Evolutionary conservation across 1,284 basidiomycete species (phyloP).

Genomic region (Quambalaria eucalypti): DNA sequence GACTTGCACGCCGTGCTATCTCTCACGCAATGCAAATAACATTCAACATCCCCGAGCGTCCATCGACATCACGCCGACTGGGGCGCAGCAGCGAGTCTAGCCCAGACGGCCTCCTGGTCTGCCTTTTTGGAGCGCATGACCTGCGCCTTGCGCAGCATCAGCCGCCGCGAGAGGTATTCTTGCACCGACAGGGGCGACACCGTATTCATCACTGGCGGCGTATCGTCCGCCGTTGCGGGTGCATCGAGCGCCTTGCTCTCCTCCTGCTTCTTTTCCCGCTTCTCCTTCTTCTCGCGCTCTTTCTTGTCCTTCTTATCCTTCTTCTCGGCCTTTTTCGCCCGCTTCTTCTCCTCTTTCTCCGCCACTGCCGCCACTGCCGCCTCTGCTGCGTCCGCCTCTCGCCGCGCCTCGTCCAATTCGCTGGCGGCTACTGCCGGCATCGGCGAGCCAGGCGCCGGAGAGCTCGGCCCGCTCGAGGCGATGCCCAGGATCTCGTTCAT

Average conservation of each 20-base stretch:
- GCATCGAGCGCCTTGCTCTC: neutral
- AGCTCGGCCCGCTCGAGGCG: slow-evolving; percentile 9
- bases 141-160: slow-evolving; percentile 35
- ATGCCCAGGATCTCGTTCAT: slow-evolving; percentile 45
- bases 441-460: slow-evolving; percentile 12
- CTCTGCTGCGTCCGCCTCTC: no score
- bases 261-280: neutral
- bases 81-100: slow-evolving; percentile 4
- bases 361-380: neutral
- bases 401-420: no score
- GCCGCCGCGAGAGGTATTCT: slow-evolving; percentile 34
- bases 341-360: slow-evolving; percentile 7
- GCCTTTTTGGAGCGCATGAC: slow-evolving; percentile 27
- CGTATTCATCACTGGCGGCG: slow-evolving; percentile 1
- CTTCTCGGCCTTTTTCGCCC: slow-evolving; percentile 8
- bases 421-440: slow-evolving; percentile 8
- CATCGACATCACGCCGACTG: neutral
- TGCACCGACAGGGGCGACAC: slow-evolving; percentile 13
- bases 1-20: neutral
- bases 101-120: slow-evolving; percentile 30
- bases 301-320: slow-evolving; percentile 14
- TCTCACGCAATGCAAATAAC: neutral
- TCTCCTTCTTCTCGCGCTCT: slow-evolving; percentile 3
- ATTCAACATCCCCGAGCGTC: neutral
- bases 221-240: neutral